phyloP scores from a whole-genome alignment of 2,329 filamentous ascomycete genomes.

The Botryotinia globosa region DNA sequence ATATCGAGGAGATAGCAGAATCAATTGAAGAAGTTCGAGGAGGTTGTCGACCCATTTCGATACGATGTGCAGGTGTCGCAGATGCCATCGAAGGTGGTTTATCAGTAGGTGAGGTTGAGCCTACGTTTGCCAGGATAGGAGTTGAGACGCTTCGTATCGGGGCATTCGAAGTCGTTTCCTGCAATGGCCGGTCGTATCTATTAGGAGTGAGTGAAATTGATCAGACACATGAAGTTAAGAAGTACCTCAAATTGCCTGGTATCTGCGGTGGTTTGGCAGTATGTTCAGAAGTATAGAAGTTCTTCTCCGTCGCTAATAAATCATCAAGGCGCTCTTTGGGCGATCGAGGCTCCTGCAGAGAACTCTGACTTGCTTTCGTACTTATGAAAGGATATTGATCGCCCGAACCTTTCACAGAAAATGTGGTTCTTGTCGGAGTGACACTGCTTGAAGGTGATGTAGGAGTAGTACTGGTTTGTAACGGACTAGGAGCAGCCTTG shows the following conservation, averaged over 20 bases:
- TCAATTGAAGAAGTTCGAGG: conserved; percentile 87
- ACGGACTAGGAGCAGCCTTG: conserved; percentile 38
- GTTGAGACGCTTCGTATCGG: conserved; percentile 38
- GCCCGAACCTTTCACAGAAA: conserved; percentile 29
- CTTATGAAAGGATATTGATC: conserved; percentile 26
- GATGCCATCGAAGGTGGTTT: conserved; percentile 34
- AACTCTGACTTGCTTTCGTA: conserved; percentile 23
- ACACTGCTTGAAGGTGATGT: conserved; percentile 34
- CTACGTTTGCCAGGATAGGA: conserved; percentile 32
- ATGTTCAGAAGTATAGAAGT: conserved; percentile 34
- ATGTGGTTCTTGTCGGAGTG: conserved; percentile 37
- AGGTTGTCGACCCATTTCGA: conserved; percentile 37
- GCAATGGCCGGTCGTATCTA: conserved; percentile 30
- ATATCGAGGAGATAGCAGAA: conserved; percentile 80
- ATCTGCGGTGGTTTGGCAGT: conserved; percentile 18
- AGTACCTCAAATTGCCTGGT: conserved; percentile 30
- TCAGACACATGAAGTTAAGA: neutral
- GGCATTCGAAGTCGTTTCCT: conserved; percentile 34
- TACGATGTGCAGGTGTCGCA: conserved; percentile 33
- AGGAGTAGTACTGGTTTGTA: conserved; percentile 37
- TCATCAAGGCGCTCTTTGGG: conserved; percentile 40
- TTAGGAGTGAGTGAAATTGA: conserved; percentile 2
- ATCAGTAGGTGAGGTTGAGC: conserved; percentile 28
- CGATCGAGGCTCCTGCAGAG: conserved; percentile 33
- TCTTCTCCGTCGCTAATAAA: conserved; percentile 38